phyloP scores from a whole-genome alignment of 2,329 filamentous ascomycete species.

The Clonostachys solani region DNA sequence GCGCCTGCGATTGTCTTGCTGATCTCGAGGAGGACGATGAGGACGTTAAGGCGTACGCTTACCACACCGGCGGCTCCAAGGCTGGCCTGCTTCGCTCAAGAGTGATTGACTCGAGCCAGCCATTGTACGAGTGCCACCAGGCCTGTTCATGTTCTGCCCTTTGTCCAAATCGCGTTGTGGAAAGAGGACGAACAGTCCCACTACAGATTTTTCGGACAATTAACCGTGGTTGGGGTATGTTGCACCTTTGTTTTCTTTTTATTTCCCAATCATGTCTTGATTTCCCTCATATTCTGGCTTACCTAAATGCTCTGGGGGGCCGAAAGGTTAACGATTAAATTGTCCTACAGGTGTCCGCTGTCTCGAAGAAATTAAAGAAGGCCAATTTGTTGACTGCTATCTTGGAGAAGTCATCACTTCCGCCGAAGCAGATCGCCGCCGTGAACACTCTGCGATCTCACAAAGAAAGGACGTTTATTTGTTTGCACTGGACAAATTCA shows the following conservation, averaged over 20 bases:
- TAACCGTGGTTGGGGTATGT: constrained; percentile 70
- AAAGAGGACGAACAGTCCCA: constrained; percentile 65
- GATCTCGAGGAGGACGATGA: constrained; percentile 50
- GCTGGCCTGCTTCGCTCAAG: constrained; percentile 47
- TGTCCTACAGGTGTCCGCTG: constrained; percentile 53
- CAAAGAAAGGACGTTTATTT: constrained; percentile 73
- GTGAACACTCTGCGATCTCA: constrained; percentile 47
- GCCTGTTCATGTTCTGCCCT: constrained; percentile 59
- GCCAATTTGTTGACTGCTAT: constrained; percentile 79
- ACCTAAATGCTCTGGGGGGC: too few species aligned
- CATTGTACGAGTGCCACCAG: constrained; percentile 78
- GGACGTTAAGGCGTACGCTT: constrained; percentile 53
- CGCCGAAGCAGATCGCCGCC: constrained; percentile 60
- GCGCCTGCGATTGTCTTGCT: constrained; percentile 65
- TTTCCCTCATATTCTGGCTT: too few species aligned
- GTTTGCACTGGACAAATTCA: constrained; percentile 80
- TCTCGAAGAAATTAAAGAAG: constrained; percentile 58
- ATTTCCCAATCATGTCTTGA: too few species aligned
- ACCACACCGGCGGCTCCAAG: constrained; percentile 51
- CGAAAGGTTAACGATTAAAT: too few species aligned
- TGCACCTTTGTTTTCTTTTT: background rate
- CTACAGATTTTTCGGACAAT: constrained; percentile 74
- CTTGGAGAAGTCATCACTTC: constrained; percentile 67
- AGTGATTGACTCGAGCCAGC: constrained; percentile 47
- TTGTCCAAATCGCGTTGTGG: constrained; percentile 75